A percentile compares a stretch with the other conserved stretches of the same genome.
These are phyloP conservation scores for Pythium brachiatum DNA, from an alignment of 352 stramenopile genomes.

Conservation along the genomic window DNA sequence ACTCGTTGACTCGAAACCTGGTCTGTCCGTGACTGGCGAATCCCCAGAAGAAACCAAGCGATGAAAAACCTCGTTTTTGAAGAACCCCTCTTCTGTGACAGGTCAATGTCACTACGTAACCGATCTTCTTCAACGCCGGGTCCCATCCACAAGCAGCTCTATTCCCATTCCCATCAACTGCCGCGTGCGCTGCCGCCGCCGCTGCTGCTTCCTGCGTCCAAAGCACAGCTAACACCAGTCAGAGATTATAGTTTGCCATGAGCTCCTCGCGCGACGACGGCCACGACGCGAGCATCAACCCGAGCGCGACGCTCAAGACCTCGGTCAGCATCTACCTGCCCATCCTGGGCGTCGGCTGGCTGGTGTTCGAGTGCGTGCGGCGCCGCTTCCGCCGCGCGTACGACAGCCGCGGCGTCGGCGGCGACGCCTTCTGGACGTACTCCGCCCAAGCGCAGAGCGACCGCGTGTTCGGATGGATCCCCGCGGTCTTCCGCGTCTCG, in stretches of 20 bases:
- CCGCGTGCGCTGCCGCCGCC: too few species aligned
- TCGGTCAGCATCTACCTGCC: conserved; percentile 66
- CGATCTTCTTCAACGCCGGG: conserved; percentile 8
- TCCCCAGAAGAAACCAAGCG: not conserved
- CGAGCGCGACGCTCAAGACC: conserved; percentile 66
- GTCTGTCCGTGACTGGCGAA: not conserved
- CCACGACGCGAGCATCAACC: conserved; percentile 49
- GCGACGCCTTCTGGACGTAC: conserved; percentile 33
- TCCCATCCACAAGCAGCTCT: not conserved
- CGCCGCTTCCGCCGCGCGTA: conserved; percentile 53
- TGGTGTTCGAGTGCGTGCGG: conserved; percentile 65
- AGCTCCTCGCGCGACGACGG: conserved; percentile 53
- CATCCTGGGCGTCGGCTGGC: conserved; percentile 39
- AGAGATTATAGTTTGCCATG: too few species aligned
- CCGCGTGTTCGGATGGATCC: conserved; percentile 55
- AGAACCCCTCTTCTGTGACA: conserved; percentile 7
- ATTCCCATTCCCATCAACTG: not conserved
- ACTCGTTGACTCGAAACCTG: conserved; percentile 2
- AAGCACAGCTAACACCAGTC: too few species aligned
- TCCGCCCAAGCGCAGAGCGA: not conserved
- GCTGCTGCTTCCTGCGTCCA: too few species aligned
- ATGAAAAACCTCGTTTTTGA: conserved; percentile 13
- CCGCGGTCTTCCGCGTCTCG: conserved; percentile 33
- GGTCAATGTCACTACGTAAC: conserved; percentile 11
- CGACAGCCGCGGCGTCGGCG: conserved; percentile 39